A percentile compares a stretch with the other conserved stretches of the same genome.
Evolutionary conservation across 1,139 yeast species (phyloP).

Genomic region (Pichia sp.): DNA sequence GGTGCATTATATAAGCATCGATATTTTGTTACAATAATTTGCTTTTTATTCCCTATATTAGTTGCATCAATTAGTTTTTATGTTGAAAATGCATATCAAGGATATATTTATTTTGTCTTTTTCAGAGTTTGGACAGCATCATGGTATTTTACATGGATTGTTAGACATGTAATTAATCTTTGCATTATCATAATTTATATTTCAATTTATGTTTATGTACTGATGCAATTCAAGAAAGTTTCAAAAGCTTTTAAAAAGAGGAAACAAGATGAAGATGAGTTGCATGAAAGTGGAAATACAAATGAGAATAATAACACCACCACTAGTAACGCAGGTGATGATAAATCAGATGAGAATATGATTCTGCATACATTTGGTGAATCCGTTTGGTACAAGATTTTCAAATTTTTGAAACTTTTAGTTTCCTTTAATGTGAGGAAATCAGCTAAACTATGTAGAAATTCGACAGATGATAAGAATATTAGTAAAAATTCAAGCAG

Average conservation of each 20-base stretch:
- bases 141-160: constrained; percentile 84
- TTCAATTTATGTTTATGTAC: constrained; percentile 67
- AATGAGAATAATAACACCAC: constrained; percentile 1
- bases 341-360: constrained; percentile 10
- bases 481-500: constrained; percentile 16
- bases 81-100: constrained; percentile 44
- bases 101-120: constrained; percentile 75
- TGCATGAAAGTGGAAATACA: neutral
- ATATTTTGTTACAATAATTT: constrained; percentile 49
- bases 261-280: neutral
- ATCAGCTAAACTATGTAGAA: constrained; percentile 24
- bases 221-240: constrained; percentile 47
- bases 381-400: constrained; percentile 26
- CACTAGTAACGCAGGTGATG: constrained; percentile 8
- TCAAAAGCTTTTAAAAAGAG: constrained; percentile 7
- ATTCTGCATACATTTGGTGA: constrained; percentile 22
- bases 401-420: constrained; percentile 23
- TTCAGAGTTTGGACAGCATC: constrained; percentile 59
- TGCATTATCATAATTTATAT: constrained; percentile 59
- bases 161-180: constrained; percentile 62
- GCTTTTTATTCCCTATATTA: constrained; percentile 55
- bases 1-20: constrained; percentile 70
- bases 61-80: constrained; percentile 73
- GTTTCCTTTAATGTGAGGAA: constrained; percentile 27
- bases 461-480: constrained; percentile 15